Base-by-base conservation (phyloP, 108 stramenopile genomes). In the Cyclotella atomus region DNA sequence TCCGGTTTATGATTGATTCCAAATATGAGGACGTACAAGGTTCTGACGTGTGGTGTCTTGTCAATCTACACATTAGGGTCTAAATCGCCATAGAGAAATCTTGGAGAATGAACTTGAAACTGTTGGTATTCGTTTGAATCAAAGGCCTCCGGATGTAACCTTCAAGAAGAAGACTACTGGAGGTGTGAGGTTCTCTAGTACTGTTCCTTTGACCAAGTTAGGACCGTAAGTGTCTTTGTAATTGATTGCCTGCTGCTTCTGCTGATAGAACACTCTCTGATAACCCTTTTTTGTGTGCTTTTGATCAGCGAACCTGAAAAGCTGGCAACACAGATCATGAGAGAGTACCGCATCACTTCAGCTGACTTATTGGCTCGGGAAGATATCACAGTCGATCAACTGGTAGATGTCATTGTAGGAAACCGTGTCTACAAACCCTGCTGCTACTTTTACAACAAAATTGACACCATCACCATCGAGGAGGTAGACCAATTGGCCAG, bases 391-490 rank as follows among this genome's bases (percentile, higher is more conserved):
- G 91, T 96, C 17, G 99, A 99, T 84, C 91, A 99, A 73, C 68
- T 99, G 57, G 97, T 99, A 35, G 99, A 99, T 88, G 97, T 99
- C 50, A 85, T 98, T 50, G 82, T 91, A 47, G 99, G 98, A 3
- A 99, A 99, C 73, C 86, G 98, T 27, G 89, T 88, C 68, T 99
- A 99, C 85, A 96, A 97, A 59, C 92, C 92, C 16, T 97, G 96
- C 44, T 74, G 73, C 65, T 99, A 99, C 75, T 83, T 97, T 43
- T 99, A 98, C 96, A 99, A 99, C 83, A 99, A 99, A 82, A 96
- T 98, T 75, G 99, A 99, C 84, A 92, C 93, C 29, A 88, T 99
- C 68, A 96, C 97, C 1, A 93, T 99, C 47, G 98, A 98, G 83
- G 97, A 99, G 78, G 93, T 99, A 24, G 98, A 99, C 82, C 82